A percentile compares a stretch with the other conserved stretches of the same genome.
phyloP scores from a whole-genome alignment of 2,329 filamentous ascomycete species.

The Chaetomiaceae sp. region DNA sequence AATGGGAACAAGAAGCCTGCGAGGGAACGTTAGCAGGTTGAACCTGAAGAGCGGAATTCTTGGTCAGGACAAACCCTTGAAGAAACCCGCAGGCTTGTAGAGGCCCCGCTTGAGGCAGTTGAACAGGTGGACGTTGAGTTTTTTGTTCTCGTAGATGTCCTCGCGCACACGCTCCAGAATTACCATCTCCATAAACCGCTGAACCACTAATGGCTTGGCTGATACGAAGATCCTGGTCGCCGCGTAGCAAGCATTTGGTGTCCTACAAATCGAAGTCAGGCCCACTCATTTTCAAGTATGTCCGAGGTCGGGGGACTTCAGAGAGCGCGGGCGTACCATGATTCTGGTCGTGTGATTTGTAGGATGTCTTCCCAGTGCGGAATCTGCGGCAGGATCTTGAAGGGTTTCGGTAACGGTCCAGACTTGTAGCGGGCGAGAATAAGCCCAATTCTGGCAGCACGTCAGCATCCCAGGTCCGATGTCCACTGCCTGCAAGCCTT shows the following conservation, averaged over 20 bases:
- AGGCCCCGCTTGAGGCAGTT: slow-evolving; percentile 74
- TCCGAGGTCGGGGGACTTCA: neutral
- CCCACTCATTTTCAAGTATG: neutral
- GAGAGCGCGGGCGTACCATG: slow-evolving; percentile 8
- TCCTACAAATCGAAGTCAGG: slow-evolving; percentile 34
- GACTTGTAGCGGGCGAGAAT: slow-evolving; percentile 91
- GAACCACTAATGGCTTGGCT: slow-evolving; percentile 69
- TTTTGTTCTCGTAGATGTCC: slow-evolving; percentile 89
- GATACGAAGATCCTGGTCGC: slow-evolving; percentile 91
- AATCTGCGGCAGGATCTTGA: slow-evolving; percentile 91
- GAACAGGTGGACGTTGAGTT: slow-evolving; percentile 93
- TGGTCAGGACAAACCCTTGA: slow-evolving; percentile 56
- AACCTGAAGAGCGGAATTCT: neutral
- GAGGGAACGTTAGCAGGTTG: neutral
- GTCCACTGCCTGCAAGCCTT: slow-evolving; percentile 9
- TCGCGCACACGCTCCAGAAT: slow-evolving; percentile 86
- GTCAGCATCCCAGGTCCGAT: slow-evolving; percentile 15
- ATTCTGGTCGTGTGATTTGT: slow-evolving; percentile 21
- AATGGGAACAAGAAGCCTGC: slow-evolving; percentile 77
- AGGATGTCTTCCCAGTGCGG: slow-evolving; percentile 73
- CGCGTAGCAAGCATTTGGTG: slow-evolving; percentile 67
- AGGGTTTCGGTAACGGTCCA: slow-evolving; percentile 93
- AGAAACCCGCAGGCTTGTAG: slow-evolving; percentile 77
- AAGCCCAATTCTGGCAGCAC: slow-evolving; percentile 60
- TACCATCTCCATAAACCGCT: slow-evolving; percentile 80